These are phyloP conservation scores for Pseudogymnoascus sp. DNA, from an alignment of 2,329 filamentous ascomycete genomes.

Conservation along the genomic window DNA sequence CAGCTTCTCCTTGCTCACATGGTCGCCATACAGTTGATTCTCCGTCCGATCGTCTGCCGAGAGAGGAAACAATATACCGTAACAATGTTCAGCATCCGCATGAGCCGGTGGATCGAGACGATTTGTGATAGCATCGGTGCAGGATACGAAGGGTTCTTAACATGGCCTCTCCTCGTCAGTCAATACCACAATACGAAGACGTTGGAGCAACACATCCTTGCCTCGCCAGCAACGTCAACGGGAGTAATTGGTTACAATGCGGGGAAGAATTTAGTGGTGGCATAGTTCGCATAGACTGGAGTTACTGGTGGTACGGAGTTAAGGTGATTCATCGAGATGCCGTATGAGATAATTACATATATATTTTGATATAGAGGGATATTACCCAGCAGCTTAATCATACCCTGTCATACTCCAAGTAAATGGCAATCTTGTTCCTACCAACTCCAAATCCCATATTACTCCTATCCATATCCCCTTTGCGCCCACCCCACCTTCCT, in stretches of 20 bases:
- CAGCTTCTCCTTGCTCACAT: slow-evolving; percentile 7
- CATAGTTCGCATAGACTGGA: background rate
- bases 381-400: background rate
- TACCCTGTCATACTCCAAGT: background rate
- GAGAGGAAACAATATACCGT: slow-evolving; percentile 16
- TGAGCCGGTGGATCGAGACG: slow-evolving; percentile 14
- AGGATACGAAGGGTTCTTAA: background rate
- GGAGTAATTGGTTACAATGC: background rate
- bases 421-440: background rate
- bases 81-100: slow-evolving; percentile 14
- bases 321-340: background rate
- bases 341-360: background rate
- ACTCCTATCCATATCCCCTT: background rate
- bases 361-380: background rate
- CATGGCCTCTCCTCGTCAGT: slow-evolving; percentile 5
- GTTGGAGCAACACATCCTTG: background rate
- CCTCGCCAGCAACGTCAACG: background rate
- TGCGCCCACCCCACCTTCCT: background rate
- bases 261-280: background rate
- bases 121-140: slow-evolving; percentile 8
- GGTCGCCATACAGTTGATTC: background rate
- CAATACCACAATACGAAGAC: background rate
- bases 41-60: slow-evolving; percentile 1
- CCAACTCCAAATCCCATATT: background rate
- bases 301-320: background rate